Percentiles rank a stretch among this genome's conserved stretches.
Conservation (phyloP, 352 stramenopile species). For the Pilasporangium apinafurcum region DNA sequence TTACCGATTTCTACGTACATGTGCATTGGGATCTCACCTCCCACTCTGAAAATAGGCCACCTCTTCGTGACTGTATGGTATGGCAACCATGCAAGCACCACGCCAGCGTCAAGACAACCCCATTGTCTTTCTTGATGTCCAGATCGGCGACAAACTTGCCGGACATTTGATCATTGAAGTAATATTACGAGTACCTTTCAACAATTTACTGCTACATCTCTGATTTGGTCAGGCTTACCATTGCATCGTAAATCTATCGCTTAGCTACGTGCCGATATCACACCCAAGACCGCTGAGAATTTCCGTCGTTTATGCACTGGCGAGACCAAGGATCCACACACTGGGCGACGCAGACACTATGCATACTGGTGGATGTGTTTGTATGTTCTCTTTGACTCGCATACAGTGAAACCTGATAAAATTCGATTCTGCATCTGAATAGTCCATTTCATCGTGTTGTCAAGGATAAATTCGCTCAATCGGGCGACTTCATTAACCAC, state of each 20-base stretch:
- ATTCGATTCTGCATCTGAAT: background rate
- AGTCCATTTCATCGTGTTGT: slow-evolving; percentile 91
- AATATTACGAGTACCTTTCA: background rate
- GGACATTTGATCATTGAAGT: slow-evolving; percentile 92
- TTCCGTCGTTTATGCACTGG: slow-evolving; percentile 95
- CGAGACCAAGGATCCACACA: slow-evolving; percentile 59
- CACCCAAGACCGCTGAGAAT: slow-evolving; percentile 94
- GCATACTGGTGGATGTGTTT: slow-evolving; percentile 26
- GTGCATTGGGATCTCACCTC: too few relatives aligned
- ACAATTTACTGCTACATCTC: background rate
- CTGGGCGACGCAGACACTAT: slow-evolving; percentile 48
- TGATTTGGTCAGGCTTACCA: too few relatives aligned
- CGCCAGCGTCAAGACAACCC: slow-evolving; percentile 44
- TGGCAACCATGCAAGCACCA: too few relatives aligned
- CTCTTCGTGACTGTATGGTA: too few relatives aligned
- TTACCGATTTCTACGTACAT: too few relatives aligned
- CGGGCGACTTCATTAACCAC: slow-evolving; percentile 85
- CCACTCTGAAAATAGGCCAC: too few relatives aligned
- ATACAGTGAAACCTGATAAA: background rate
- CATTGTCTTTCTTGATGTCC: slow-evolving; percentile 95
- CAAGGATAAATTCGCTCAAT: slow-evolving; percentile 86
- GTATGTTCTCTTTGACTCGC: slow-evolving; percentile 8
- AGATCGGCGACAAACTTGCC: slow-evolving; percentile 77
- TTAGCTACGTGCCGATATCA: slow-evolving; percentile 90
- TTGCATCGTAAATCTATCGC: too few relatives aligned